These are phyloP conservation scores for Protostelium mycophagum DNA, from an alignment of 78 protist genomes.

Conservation along the genomic window DNA sequence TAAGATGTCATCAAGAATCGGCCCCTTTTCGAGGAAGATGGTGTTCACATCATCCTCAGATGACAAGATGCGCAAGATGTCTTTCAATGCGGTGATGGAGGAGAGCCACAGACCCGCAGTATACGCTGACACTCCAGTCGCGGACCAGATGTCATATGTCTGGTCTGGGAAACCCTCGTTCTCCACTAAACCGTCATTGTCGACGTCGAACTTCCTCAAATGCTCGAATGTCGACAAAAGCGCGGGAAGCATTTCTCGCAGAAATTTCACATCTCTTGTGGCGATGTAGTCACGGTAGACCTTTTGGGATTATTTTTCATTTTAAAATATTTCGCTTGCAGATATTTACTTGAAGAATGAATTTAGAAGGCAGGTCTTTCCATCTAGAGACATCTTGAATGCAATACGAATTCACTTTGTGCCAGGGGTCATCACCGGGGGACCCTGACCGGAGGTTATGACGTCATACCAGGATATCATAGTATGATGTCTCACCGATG, in stretches of 20 bases:
- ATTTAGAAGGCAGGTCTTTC: slow-evolving; percentile 77
- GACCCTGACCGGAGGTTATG: slow-evolving; percentile 15
- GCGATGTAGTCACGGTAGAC: slow-evolving; percentile 44
- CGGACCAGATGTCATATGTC: slow-evolving; percentile 64
- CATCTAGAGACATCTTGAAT: slow-evolving; percentile 78
- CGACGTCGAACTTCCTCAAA: slow-evolving; percentile 48
- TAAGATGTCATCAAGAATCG: no score
- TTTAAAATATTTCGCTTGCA: neutral
- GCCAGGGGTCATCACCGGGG: slow-evolving; percentile 76
- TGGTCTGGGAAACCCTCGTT: slow-evolving; percentile 80
- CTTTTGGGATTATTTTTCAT: neutral
- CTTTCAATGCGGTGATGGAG: slow-evolving; percentile 16
- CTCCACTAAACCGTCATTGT: slow-evolving; percentile 72
- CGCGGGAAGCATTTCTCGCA: slow-evolving; percentile 21
- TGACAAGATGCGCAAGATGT: slow-evolving; percentile 31
- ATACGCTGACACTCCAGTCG: slow-evolving; percentile 46
- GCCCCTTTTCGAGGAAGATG: slow-evolving; percentile 41
- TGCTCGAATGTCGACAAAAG: slow-evolving; percentile 12
- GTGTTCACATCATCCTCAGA: no score
- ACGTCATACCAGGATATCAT: neutral
- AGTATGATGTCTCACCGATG: slow-evolving; percentile 14
- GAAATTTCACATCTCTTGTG: slow-evolving; percentile 13
- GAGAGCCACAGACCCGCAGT: slow-evolving; percentile 58
- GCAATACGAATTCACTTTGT: slow-evolving; percentile 61
- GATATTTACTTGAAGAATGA: slow-evolving; percentile 45